Conservation (phyloP, 2,329 filamentous ascomycete genomes). For the Fusarium equiseti region DNA sequence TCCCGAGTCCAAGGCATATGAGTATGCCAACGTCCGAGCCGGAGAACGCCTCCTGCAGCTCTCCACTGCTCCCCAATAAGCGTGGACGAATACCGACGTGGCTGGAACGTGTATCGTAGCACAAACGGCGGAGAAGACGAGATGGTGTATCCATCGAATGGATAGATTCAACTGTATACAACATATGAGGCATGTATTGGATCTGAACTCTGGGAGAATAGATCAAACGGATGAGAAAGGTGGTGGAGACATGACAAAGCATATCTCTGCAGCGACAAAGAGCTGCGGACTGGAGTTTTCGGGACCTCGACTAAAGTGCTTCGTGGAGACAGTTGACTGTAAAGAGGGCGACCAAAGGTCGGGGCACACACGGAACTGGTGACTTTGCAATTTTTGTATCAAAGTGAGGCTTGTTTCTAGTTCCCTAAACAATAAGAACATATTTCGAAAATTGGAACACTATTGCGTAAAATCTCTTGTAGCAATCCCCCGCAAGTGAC, state of each 20-base stretch:
- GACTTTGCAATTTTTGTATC: conserved; percentile 30
- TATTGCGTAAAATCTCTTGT: not conserved
- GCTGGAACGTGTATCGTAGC: conserved; percentile 23
- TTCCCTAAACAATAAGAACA: conserved; percentile 36
- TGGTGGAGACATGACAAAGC: conserved; percentile 16
- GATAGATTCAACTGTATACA: conserved; percentile 38
- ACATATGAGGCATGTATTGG: conserved; percentile 36
- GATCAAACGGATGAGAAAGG: conserved; percentile 17
- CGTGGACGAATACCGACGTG: conserved; percentile 5
- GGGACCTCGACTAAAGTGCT: conserved; percentile 33
- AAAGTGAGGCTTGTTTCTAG: conserved; percentile 32
- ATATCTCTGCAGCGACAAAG: conserved; percentile 40
- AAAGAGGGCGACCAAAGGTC: conserved; percentile 19
- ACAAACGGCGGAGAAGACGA: conserved; percentile 29
- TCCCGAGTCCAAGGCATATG: conserved; percentile 75
- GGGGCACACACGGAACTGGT: conserved; percentile 18
- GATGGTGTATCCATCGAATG: conserved; percentile 15
- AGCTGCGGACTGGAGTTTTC: conserved; percentile 43
- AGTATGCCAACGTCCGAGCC: conserved; percentile 71
- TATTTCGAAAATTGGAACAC: conserved; percentile 38
- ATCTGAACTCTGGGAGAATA: conserved; percentile 13
- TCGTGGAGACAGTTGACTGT: conserved; percentile 29
- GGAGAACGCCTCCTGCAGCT: conserved; percentile 70
- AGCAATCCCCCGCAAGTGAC: not conserved
- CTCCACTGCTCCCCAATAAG: conserved; percentile 50